phyloP scores from a whole-genome alignment of 2,329 filamentous ascomycete genomes.

The Epichloe festucae region DNA sequence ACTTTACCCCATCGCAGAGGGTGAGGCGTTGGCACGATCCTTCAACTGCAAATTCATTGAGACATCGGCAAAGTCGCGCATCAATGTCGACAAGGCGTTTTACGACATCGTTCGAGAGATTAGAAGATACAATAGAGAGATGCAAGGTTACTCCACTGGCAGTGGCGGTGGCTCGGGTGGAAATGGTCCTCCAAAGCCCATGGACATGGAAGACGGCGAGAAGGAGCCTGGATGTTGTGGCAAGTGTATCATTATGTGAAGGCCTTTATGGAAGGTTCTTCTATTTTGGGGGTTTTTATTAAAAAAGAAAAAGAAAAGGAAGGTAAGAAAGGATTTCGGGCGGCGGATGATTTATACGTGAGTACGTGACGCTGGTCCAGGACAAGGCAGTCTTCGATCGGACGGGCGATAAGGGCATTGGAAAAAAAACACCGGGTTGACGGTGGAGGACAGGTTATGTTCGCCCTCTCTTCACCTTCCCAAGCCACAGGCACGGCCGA shows the following conservation, averaged over 20 bases:
- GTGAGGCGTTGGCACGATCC: constrained; percentile 68
- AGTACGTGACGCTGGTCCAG: not conserved
- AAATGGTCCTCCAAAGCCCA: constrained; percentile 53
- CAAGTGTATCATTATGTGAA: constrained; percentile 80
- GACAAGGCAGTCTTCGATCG: not conserved
- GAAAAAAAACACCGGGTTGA: not conserved
- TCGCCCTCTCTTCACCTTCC: not conserved
- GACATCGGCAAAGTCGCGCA: constrained; percentile 94
- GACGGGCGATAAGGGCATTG: constrained; percentile 1
- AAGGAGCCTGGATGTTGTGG: constrained; percentile 66
- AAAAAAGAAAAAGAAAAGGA: not conserved
- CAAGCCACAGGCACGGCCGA: constrained; percentile 2
- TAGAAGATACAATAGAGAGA: constrained; percentile 94
- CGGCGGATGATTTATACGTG: not conserved
- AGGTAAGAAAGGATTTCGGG: not conserved
- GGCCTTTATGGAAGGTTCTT: not conserved
- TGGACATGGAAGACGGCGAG: constrained; percentile 63
- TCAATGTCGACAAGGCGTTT: constrained; percentile 97
- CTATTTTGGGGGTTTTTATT: not conserved
- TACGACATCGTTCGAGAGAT: constrained; percentile 98
- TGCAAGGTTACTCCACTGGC: constrained; percentile 71
- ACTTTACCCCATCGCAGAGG: constrained; percentile 47
- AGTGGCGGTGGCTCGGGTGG: constrained; percentile 51
- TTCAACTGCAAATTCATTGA: constrained; percentile 99
- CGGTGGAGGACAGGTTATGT: not conserved